phyloP scores from a whole-genome alignment of 345 rosid species.

The Alliaria petiolata region DNA sequence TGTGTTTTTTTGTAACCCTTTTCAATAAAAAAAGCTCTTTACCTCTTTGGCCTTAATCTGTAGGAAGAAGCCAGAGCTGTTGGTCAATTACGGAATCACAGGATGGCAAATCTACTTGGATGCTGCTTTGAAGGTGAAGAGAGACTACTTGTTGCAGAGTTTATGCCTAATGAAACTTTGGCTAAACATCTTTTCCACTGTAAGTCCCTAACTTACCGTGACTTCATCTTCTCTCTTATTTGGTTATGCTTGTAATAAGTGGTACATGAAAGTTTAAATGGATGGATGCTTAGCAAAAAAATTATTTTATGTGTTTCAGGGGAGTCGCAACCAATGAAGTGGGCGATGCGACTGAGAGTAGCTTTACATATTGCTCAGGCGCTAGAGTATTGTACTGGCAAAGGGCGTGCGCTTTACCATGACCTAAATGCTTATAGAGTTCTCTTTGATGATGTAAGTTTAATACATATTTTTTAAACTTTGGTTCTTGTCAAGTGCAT shows the following conservation, averaged over 20 bases:
- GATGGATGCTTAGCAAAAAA: neutral
- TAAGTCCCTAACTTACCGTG: constrained; percentile 29
- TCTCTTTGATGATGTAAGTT: constrained; percentile 69
- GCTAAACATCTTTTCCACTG: constrained; percentile 93
- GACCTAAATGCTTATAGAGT: constrained; percentile 89
- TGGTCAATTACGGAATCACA: constrained; percentile 65
- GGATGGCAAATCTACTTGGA: constrained; percentile 77
- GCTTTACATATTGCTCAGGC: constrained; percentile 86
- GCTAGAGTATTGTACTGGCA: constrained; percentile 69
- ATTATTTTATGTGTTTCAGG: constrained; percentile 36
- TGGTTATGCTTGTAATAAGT: too few species aligned
- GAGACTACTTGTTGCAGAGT: constrained; percentile 81
- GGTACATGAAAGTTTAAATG: neutral
- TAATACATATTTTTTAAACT: neutral
- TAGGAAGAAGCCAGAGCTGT: constrained; percentile 89
- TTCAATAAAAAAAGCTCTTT: neutral
- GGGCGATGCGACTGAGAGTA: constrained; percentile 89
- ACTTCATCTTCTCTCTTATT: neutral
- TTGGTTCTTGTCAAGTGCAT: neutral
- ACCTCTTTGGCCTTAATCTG: constrained; percentile 1
- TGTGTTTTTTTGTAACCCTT: neutral
- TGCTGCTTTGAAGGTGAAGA: constrained; percentile 80
- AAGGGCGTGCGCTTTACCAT: constrained; percentile 84
- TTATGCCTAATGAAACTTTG: constrained; percentile 81
- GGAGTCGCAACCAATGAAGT: constrained; percentile 92